A percentile compares a stretch with the other conserved stretches of the same genome.
Conservation (phyloP, 2,329 filamentous ascomycete species). For the Madurella fahalii region DNA sequence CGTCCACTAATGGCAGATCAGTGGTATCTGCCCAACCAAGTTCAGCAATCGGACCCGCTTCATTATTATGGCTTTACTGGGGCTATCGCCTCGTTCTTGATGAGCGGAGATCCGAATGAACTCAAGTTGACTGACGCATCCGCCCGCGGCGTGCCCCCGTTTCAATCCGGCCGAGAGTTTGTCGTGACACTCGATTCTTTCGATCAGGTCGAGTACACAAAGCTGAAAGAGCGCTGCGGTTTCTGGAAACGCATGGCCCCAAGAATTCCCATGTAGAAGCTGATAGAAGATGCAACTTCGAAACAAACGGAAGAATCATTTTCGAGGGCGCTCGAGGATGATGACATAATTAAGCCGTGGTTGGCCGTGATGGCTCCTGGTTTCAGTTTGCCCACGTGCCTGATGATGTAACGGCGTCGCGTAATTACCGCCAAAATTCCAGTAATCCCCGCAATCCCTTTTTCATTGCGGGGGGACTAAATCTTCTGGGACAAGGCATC, state of each 20-base stretch:
- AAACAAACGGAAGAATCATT: no score
- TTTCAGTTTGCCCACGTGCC: no score
- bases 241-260: slow-evolving; percentile 26
- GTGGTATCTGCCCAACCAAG: slow-evolving; percentile 54
- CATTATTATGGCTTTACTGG: slow-evolving; percentile 56
- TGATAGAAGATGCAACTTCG: no score
- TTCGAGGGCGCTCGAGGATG: no score
- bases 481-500: no score
- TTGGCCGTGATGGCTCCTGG: no score
- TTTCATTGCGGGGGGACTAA: no score
- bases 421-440: no score
- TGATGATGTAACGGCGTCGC: no score
- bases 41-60: slow-evolving; percentile 48
- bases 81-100: slow-evolving; percentile 57
- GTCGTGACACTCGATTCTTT: neutral
- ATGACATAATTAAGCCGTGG: no score
- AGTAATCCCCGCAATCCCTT: no score
- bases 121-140: slow-evolving; percentile 53
- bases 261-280: slow-evolving; percentile 41
- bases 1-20: slow-evolving; percentile 21
- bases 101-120: slow-evolving; percentile 55
- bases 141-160: slow-evolving; percentile 21
- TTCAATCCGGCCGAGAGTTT: neutral
- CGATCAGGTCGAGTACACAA: neutral
- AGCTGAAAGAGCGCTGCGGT: neutral